Percentiles rank a stretch among this genome's conserved stretches.
Evolutionary conservation across 2,329 filamentous ascomycete species (phyloP).

Genomic region (Penicillium occitanis): DNA sequence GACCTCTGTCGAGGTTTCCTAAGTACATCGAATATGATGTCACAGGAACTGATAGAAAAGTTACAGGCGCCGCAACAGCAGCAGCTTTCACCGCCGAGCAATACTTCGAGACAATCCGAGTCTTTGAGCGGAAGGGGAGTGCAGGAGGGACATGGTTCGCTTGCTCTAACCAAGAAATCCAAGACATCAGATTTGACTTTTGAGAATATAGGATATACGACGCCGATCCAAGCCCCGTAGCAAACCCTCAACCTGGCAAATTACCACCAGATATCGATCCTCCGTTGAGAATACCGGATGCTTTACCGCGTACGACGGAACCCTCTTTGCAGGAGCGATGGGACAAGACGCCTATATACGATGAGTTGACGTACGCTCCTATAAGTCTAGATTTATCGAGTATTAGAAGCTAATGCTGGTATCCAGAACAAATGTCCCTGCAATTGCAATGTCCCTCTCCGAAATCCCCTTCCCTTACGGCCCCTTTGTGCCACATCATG

Average conservation of each 20-base stretch:
- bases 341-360: conserved; percentile 38
- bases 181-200: not conserved
- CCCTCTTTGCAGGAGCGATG: conserved; percentile 33
- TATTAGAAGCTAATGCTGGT: not conserved
- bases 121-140: conserved; percentile 37
- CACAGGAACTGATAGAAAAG: not conserved
- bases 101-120: conserved; percentile 34
- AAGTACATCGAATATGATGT: not conserved
- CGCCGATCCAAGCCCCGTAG: conserved; percentile 31
- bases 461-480: conserved; percentile 56
- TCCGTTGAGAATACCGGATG: conserved; percentile 30
- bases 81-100: conserved; percentile 37
- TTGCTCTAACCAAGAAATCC: not conserved
- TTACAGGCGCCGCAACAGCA: conserved; percentile 30
- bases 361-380: conserved; percentile 32
- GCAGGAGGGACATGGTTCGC: conserved; percentile 38
- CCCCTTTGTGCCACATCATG: conserved; percentile 56
- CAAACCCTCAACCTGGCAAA: conserved; percentile 30
- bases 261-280: conserved; percentile 35
- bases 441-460: conserved; percentile 49
- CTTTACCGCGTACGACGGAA: conserved; percentile 28
- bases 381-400: not conserved
- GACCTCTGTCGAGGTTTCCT: not conserved
- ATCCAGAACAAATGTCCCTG: conserved; percentile 39
- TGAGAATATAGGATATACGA: conserved; percentile 36